Percentiles rank a stretch among this genome's conserved stretches.
phyloP scores from a whole-genome alignment of 345 rosid genomes.

The Gossypium rotundifolium region DNA sequence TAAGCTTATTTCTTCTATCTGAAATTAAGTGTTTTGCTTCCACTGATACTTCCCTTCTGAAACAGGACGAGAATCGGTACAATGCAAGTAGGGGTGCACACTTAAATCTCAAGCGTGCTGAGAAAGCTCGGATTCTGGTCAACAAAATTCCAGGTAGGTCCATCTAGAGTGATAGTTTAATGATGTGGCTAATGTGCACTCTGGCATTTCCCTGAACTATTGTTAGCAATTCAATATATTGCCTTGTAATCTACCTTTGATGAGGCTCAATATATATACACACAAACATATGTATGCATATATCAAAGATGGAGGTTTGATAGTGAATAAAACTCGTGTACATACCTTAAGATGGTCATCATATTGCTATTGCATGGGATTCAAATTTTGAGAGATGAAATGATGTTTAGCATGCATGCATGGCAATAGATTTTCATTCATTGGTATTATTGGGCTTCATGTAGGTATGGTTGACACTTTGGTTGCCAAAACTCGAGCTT shows the following conservation, averaged over 20 bases:
- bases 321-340: too few species aligned
- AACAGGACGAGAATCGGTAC: conserved; percentile 96
- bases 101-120: conserved; percentile 98
- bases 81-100: conserved; percentile 98
- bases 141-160: conserved; percentile 91
- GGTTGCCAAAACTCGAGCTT: conserved; percentile 73
- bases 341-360: not conserved
- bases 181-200: not conserved
- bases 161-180: not conserved
- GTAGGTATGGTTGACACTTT: conserved; percentile 83
- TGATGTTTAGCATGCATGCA: not conserved
- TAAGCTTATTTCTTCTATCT: not conserved
- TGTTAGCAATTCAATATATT: not conserved
- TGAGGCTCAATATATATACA: not conserved
- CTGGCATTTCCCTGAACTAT: not conserved
- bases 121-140: conserved; percentile 82
- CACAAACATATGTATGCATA: too few species aligned
- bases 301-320: too few species aligned
- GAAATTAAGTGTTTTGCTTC: not conserved
- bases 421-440: not conserved
- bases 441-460: conserved; percentile 5
- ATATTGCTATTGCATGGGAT: not conserved
- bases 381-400: not conserved
- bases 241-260: not conserved
- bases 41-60: conserved; percentile 12